Evolutionary conservation across 169 alveolate species (phyloP), one percentile per base, ranked within the genome.

Genomic region (Cryptosporidium baileyi): DNA sequence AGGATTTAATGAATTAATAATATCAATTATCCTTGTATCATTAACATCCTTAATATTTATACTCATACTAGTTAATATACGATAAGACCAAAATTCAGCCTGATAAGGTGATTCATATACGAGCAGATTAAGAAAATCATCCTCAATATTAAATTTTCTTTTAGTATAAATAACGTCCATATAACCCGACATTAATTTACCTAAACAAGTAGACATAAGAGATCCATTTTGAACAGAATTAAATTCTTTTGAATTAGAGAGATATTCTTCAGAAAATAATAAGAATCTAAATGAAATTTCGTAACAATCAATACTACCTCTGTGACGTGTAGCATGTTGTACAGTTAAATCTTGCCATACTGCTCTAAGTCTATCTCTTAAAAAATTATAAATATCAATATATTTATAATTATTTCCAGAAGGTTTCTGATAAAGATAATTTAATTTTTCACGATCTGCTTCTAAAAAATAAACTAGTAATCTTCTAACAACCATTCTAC

Each of bases 271-370:
- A 22, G 95, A 91, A 43, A 92, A 80, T 13, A 93, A 89, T 15
- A 93, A 89, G 38, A 93, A 93, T 34, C 96, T 89, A 24, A 85
- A 90, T 44, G 94, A 90, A 2, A 93, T 88, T 89, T 93, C 96
- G 24, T 91, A 89, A 28, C 92, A 65, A 81, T 93, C 96, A 57
- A 93, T 92, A 44, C 89, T 89, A 24, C 93, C 95, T 32, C 96
- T 89, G 49, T 93, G 95, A 45, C 89, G 91, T 8, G 92, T 62
- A 36, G 93, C 93, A 61, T 91, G 96, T 80, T 93, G 96, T 34
- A 92, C 96, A 2, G 96, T 93, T 30, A 93, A 82, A 63, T 93
- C 96, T 79, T 93, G 96, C 96, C 96, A 92, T 2, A 91, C 89
- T 19, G 95, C 94, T 36, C 96, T 80, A n/a, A 93, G 63, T 22